A percentile compares a stretch with the other conserved stretches of the same genome.
These are phyloP conservation scores for Calamus simplicifolius DNA, from an alignment of 176 grass and related monocot genomes.

Conservation along the genomic window DNA sequence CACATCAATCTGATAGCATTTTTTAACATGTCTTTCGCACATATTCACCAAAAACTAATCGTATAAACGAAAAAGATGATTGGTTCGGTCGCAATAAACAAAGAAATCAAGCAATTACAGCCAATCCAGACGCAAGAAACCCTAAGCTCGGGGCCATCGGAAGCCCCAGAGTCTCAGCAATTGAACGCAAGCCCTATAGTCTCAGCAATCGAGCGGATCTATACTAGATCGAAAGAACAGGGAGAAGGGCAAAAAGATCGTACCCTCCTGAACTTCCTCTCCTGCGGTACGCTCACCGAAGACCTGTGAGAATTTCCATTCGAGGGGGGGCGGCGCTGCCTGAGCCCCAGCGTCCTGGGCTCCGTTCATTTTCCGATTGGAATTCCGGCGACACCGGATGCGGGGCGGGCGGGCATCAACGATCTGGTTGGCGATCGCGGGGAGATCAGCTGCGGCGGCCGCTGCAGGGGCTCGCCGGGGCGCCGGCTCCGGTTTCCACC, in stretches of 20 bases:
- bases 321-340: neutral
- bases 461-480: too few species aligned
- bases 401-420: neutral
- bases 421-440: neutral
- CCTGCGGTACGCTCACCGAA: constrained; percentile 15
- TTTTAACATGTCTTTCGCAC: too few species aligned
- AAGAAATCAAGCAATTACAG: too few species aligned
- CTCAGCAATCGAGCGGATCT: neutral
- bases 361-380: constrained; percentile 6
- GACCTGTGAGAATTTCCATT: constrained; percentile 15
- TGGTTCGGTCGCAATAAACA: too few species aligned
- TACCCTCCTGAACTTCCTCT: constrained; percentile 22
- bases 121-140: too few species aligned
- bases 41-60: too few species aligned
- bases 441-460: neutral
- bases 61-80: too few species aligned
- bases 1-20: too few species aligned
- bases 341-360: neutral
- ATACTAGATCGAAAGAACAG: neutral
- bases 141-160: too few species aligned
- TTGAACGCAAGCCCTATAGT: neutral
- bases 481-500: too few species aligned
- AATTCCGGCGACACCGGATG: constrained; percentile 10
- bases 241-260: constrained; percentile 1
- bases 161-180: too few species aligned